Evolutionary conservation across 1,284 basidiomycete species (phyloP).

Genomic region (Mixia osmundae): DNA sequence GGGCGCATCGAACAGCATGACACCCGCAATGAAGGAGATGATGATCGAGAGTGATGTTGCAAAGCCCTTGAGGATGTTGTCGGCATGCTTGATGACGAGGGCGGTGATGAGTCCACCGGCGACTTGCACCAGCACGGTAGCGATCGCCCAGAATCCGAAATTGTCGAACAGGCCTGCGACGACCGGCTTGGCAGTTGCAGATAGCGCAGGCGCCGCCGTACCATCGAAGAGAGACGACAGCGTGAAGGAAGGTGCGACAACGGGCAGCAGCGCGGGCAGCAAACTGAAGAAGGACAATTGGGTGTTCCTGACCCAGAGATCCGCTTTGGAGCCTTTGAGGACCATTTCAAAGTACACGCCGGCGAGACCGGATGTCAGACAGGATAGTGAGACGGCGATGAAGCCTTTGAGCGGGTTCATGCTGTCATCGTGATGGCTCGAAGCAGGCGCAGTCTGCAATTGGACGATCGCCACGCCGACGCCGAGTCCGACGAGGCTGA

Average conservation of each 20-base stretch:
- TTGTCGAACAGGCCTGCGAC: conserved; percentile 33
- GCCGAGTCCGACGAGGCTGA: conserved; percentile 58
- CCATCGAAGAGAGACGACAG: conserved; percentile 16
- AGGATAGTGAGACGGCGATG: conserved; percentile 61
- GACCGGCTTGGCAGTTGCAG: not conserved
- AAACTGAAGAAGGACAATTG: conserved; percentile 87
- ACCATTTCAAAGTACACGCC: conserved; percentile 99
- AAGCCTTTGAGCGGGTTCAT: conserved; percentile 71
- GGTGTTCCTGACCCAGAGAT: conserved; percentile 90
- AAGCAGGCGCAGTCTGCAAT: conserved; percentile 34
- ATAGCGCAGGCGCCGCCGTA: not conserved
- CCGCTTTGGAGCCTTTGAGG: conserved; percentile 60
- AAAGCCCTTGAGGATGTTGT: conserved; percentile 73
- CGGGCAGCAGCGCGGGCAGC: conserved; percentile 62
- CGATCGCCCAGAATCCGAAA: conserved; percentile 77
- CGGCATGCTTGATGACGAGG: conserved; percentile 35
- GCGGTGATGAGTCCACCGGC: conserved; percentile 76
- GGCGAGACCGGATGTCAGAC: conserved; percentile 89
- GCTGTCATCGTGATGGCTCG: conserved; percentile 20
- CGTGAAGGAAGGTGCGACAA: conserved; percentile 32
- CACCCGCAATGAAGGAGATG: conserved; percentile 71
- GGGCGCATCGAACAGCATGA: conserved; percentile 63
- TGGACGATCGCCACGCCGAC: conserved; percentile 83
- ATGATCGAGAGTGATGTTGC: conserved; percentile 81
- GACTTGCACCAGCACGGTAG: conserved; percentile 67